Base-by-base conservation (phyloP, 2,329 filamentous ascomycete genomes). In the Dryadomyces quercivorus region DNA sequence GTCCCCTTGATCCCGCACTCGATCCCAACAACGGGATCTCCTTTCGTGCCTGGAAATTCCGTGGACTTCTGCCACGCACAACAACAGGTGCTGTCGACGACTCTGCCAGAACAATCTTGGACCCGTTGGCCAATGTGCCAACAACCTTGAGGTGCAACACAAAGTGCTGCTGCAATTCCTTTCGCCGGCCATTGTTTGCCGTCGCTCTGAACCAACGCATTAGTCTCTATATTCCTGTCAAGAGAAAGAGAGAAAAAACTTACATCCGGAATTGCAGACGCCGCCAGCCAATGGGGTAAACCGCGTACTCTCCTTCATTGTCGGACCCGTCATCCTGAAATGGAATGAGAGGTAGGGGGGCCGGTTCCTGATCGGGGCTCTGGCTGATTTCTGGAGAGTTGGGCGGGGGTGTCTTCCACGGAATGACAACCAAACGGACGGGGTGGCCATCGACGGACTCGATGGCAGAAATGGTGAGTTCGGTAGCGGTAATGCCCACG, bases 121-220 rank as follows among this genome's bases (percentile, higher is more conserved):
- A 78, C n/a, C 89, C 89, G 57, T 88, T 93, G 1, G 88, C 80
- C 51, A 97, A 72, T 0, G 88, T 93, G 16, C 85, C 91, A 59
- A 91, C 75, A 10, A 95, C 84, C 68, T 92, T 95, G 52, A 97
- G 73, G 59, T 90, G 85, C 56, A 97, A 77, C 12, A 95, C 84
- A 68, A 97, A 97, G 70, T 97, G 92, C 66, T 97, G 92, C 66
- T 97, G 92, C 48, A 97, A 78, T 67, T 97, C 92, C 72, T 95
- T 95, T 59, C 92, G 79, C 57, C 92, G 82, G 12, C 92, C 92
- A 66, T 97, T 97, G 71, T 97, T 97, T 55, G 92, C 92, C 9
- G 92, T 97, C 18, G 92, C 92, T 67, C 92, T 82, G 46, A 38
- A 31, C 2, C 2, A 7, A 44, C 26, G 26, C 26, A 31, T 44